Base-by-base conservation (phyloP, 1,284 basidiomycete species). In the Pseudomicrostroma phylloplanum region DNA sequence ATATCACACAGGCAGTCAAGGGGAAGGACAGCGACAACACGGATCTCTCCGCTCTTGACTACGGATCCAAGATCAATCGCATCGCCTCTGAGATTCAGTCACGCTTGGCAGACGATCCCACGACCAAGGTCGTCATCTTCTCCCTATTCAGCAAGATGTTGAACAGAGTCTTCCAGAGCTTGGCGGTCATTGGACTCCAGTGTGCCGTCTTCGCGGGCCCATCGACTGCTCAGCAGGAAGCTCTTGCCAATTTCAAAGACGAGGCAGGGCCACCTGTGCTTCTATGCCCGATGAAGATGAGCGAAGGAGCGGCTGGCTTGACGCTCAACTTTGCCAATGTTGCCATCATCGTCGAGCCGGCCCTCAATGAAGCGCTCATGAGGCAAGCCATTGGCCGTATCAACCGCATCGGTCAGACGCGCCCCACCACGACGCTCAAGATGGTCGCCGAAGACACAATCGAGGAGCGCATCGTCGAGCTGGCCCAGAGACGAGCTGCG, bases 361-460 rank as follows among this genome's bases (percentile, higher is more conserved):
- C 62, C 15, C 48, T 72, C 25, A 67, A 72, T 46, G 61, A 60
- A 17, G 66, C 66, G 6, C 64, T 72, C 41, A 69, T 68, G 58
- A 63, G 63, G 7, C 70, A 72, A 39, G 70, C 70, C 15, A 53
- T 64, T 1, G 70, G 67, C 1, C 55, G 70, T 3, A 65, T 72
- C 48, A 62, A 70, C 51, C 64, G 70, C 7, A 72, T 72, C 43
- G 70, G 70, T 21, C 70, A 72, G 55, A 55, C 61, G 15, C 59
- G 63, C 2, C 58, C 60, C 26, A 71, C 69, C 25, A 71, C 63
- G 26, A 60, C 65, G n/a, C 41, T 72, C 54, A 65, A 67, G 23
- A 64, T 72, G 53, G 65, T 66, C 57, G 67, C 70, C 63, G 66
- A 66, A 60, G 66, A 69, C 57, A 72, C 71, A 15, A 66, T 72